Base-by-base conservation (phyloP, 1,139 yeast species). In the Petasospora fabianii region DNA sequence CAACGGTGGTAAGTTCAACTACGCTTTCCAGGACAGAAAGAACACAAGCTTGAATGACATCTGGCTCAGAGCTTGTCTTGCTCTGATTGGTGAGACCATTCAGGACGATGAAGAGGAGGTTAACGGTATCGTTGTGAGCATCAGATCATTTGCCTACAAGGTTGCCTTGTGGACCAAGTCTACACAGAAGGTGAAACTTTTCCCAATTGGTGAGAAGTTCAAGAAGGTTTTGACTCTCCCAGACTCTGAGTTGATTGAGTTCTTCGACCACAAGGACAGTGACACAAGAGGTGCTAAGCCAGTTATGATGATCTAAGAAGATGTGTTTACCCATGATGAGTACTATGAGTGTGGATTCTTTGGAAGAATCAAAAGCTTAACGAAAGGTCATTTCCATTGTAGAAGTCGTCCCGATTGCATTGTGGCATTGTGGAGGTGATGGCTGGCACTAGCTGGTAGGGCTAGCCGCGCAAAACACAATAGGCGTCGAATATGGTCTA, bases 1-100 rank as follows among this genome's bases (percentile, higher is more conserved):
- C 48, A 74, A 80, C 54, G 98, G 99, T 60, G 98, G 98, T 58
- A 87, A 86, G 68, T 92, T 97, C 96, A 75, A 86, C 30, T 85
- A 78, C 67, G 81, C 77, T 64, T 80, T 83, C 66, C 80, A 73
- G 63, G 77, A 78, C 53, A 84, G 75, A 49, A 71, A 71, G 45
- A 65, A 68, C 43, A 67, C 67, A 33, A 79, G 79, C 46, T 81
- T 87, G 60, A 94, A 90, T 64, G 96, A 88, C 52, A 75, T 87
- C 60, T 94, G 98, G 98, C 79, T 88, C 60, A 77, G 95, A 65
- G 81, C 94, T 43, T 75, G 92, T 62, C 75, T 92, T 58, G 84
- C 95, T 35, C 88, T 88, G 44, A 87, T 92, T 64, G 99, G 99
- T 55, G 97, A 92, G 68, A 87, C 97, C 43, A 83, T 92, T 53